A percentile compares a stretch with the other conserved stretches of the same genome.
phyloP scores from a whole-genome alignment of 768 basidiomycete genomes.

The Leccinum subtestaceum region DNA sequence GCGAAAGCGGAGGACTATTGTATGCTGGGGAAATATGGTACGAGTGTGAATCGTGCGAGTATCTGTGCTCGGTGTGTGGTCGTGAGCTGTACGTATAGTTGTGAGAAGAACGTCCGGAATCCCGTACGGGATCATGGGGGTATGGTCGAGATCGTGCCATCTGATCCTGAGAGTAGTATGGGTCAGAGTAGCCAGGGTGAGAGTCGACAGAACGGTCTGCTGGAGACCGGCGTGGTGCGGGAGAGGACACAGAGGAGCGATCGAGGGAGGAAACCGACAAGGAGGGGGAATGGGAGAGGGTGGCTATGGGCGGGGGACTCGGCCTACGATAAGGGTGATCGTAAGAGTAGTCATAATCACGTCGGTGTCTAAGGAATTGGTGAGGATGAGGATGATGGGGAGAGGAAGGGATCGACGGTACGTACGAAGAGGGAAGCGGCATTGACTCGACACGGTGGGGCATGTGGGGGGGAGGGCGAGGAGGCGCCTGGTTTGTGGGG shows the following conservation, averaged over 20 bases:
- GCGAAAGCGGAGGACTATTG: slow-evolving; percentile 28
- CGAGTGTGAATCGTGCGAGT: slow-evolving; percentile 33
- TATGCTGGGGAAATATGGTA: slow-evolving; percentile 29
- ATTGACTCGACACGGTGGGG: slow-evolving; percentile 50
- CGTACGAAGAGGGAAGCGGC: slow-evolving; percentile 34
- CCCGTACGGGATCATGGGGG: slow-evolving; percentile 34
- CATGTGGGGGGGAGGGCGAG: slow-evolving; percentile 36
- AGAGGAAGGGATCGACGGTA: slow-evolving; percentile 22
- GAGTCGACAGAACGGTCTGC: slow-evolving; percentile 32
- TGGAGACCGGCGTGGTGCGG: slow-evolving; percentile 47
- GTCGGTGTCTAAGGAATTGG: slow-evolving; percentile 30
- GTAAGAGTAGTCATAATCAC: slow-evolving; percentile 42
- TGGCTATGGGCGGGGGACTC: slow-evolving; percentile 49
- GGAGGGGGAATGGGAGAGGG: slow-evolving; percentile 58
- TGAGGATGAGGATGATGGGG: slow-evolving; percentile 33
- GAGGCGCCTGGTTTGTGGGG: slow-evolving; percentile 11
- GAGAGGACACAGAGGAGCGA: slow-evolving; percentile 58
- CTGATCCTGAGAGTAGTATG: slow-evolving; percentile 40
- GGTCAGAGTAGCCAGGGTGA: slow-evolving; percentile 34
- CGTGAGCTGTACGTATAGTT: slow-evolving; percentile 31
- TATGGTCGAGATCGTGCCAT: slow-evolving; percentile 31
- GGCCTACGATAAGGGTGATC: slow-evolving; percentile 39
- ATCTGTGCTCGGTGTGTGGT: slow-evolving; percentile 29
- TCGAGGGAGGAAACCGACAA: slow-evolving; percentile 58
- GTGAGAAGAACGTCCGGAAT: slow-evolving; percentile 35